phyloP scores from a whole-genome alignment of 1,139 yeast genomes.

The Saccharomyces hybrid region DNA sequence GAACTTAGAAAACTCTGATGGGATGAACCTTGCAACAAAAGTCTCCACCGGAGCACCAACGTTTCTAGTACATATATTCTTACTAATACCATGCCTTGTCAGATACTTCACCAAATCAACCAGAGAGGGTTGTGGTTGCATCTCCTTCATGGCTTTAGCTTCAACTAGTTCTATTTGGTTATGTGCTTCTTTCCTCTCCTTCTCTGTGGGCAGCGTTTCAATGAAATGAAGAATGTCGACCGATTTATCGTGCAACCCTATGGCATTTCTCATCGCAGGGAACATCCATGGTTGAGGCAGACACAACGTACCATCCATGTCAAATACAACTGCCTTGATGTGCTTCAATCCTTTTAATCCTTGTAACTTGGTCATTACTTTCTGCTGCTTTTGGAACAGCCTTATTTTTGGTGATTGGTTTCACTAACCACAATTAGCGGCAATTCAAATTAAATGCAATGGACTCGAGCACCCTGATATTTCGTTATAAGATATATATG shows the following conservation, averaged over 20 bases:
- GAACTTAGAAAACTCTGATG: conserved; percentile 33
- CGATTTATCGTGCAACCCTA: conserved; percentile 40
- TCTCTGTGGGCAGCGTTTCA: conserved; percentile 35
- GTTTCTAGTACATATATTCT: conserved; percentile 57
- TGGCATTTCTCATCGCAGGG: conserved; percentile 49
- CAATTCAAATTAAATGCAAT: background rate
- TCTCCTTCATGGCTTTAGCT: conserved; percentile 48
- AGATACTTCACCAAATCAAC: conserved; percentile 32
- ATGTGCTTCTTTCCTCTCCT: conserved; percentile 39
- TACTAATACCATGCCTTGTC: conserved; percentile 33
- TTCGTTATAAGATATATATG: background rate
- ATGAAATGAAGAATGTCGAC: conserved; percentile 47
- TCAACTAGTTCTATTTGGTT: conserved; percentile 44
- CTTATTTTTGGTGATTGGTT: background rate
- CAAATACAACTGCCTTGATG: conserved; percentile 50
- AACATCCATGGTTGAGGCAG: conserved; percentile 66
- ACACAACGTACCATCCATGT: conserved; percentile 65
- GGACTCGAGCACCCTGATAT: background rate
- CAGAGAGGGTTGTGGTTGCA: conserved; percentile 47
- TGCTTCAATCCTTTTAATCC: conserved; percentile 11
- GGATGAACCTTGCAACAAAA: conserved; percentile 39
- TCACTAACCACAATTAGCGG: background rate
- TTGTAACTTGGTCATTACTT: background rate
- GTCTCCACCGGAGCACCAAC: conserved; percentile 41
- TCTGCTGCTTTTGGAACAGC: background rate